Conservation (phyloP, 441 rosid species). For the Macaranga tanarius region DNA sequence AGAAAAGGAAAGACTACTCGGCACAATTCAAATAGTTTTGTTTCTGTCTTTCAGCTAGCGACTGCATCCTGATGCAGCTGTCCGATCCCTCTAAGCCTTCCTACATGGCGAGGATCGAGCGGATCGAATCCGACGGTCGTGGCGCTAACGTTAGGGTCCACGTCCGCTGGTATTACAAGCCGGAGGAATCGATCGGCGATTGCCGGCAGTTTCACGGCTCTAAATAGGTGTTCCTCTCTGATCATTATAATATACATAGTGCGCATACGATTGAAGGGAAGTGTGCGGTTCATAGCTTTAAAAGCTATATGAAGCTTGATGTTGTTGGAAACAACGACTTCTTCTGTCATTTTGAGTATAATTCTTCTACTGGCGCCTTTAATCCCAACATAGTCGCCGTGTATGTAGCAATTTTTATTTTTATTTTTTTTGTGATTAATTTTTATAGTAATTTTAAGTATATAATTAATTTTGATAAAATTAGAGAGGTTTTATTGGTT, state of each 20-base stretch:
- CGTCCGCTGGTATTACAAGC: conserved; percentile 94
- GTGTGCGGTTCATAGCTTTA: conserved; percentile 89
- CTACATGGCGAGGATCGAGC: conserved; percentile 85
- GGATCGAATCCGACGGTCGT: conserved; percentile 80
- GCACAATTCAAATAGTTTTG: too few species aligned
- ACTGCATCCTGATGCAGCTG: conserved; percentile 91
- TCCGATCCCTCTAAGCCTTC: conserved; percentile 79
- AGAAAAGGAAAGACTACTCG: too few species aligned
- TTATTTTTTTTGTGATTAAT: neutral
- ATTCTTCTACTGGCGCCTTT: conserved; percentile 79
- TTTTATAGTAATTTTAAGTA: neutral
- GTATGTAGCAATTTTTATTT: conserved; percentile 40
- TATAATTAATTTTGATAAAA: neutral
- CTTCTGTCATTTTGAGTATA: conserved; percentile 97
- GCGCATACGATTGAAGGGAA: conserved; percentile 88
- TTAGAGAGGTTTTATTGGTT: neutral
- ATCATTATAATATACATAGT: conserved; percentile 82
- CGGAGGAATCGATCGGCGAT: conserved; percentile 97
- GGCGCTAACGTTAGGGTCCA: conserved; percentile 70
- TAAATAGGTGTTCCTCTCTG: conserved; percentile 86
- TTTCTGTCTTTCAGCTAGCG: conserved; percentile 49
- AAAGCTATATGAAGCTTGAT: conserved; percentile 79
- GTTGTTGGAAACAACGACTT: conserved; percentile 90
- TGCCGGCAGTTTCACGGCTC: conserved; percentile 93
- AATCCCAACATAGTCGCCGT: conserved; percentile 93